Base-by-base conservation (phyloP, 2,329 filamentous ascomycete species). In the Phaeosphaeriaceae sp. region DNA sequence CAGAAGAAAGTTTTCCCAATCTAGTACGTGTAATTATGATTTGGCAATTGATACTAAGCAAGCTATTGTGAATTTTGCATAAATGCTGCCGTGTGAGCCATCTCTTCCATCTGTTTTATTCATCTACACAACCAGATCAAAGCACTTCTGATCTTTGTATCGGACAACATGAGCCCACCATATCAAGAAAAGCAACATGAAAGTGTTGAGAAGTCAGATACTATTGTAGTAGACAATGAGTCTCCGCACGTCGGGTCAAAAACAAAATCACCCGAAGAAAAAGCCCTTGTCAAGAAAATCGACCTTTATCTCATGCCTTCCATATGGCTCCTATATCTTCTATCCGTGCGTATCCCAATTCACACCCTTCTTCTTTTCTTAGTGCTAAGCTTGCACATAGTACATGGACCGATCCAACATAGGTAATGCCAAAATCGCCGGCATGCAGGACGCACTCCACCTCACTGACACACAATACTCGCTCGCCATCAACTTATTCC, bases 401-500 rank as follows among this genome's bases (percentile, higher is more conserved):
- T 94, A 94, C 33, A 44, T 44, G 29, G 64, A 68, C 42, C 52
- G 65, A 16, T 62, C 59, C n/a, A 68, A 68, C 43, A 64, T 68
- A 35, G 72, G 55, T 28, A 73, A 72, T 46, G 70, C 70, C 5
- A 54, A 59, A 17, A 61, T 71, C 13, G 70, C 70, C 2, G 70
- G 70, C 12, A 68, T 73, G 68, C 45, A 50, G 16, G 46, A 59
- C 9, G 61, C 59, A 40, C 48, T 64, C 6, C 30, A 51, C 8
- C 42, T 64, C 16, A 45, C 52, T 3, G 35, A 46, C 47, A 58
- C 29, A 23, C 32, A 46, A 43, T 64, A 64, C 45, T 77, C 82
- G 63, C 83, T 81, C 80, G 74, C 83, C 6, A 74, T 84, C 37
- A 83, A 79, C 3, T 76, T 77, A 2, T 84, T 84, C 63, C 85